These are phyloP conservation scores for Lignosus rhinocerotis DNA, from an alignment of 1,284 basidiomycete species.

Conservation along the genomic window DNA sequence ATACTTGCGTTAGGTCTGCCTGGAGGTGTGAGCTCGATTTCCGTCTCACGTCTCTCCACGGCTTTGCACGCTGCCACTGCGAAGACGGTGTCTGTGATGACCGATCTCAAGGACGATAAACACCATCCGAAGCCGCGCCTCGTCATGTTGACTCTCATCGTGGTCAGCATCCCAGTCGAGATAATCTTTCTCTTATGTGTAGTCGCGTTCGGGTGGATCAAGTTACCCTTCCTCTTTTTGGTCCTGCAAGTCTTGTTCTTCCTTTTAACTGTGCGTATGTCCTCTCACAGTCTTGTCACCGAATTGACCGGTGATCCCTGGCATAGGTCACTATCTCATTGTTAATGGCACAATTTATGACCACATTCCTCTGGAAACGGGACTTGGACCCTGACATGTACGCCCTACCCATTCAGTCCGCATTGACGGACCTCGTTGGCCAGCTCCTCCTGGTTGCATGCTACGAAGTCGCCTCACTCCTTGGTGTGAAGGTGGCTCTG, in stretches of 20 bases:
- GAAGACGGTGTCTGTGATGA: slow-evolving; percentile 17
- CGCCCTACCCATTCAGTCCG: slow-evolving; percentile 89
- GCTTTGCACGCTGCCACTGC: slow-evolving; percentile 66
- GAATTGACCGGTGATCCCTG: background rate
- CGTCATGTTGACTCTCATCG: slow-evolving; percentile 67
- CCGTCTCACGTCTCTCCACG: slow-evolving; percentile 90
- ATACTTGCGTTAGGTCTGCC: slow-evolving; percentile 60
- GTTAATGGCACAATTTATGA: slow-evolving; percentile 66
- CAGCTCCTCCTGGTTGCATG: slow-evolving; percentile 81
- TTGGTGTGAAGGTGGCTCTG: slow-evolving; percentile 37
- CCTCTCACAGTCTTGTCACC: background rate
- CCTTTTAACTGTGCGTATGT: slow-evolving; percentile 65
- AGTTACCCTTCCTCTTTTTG: slow-evolving; percentile 67
- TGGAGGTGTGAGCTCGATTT: slow-evolving; percentile 88
- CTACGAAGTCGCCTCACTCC: slow-evolving; percentile 59
- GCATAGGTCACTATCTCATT: slow-evolving; percentile 72
- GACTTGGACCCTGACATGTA: slow-evolving; percentile 92
- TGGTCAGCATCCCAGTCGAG: slow-evolving; percentile 78
- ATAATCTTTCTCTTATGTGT: slow-evolving; percentile 71
- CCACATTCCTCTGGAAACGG: slow-evolving; percentile 80
- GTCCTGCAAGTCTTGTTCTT: slow-evolving; percentile 69
- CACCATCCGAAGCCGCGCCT: slow-evolving; percentile 48
- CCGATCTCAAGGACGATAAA: slow-evolving; percentile 17
- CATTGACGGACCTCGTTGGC: slow-evolving; percentile 89
- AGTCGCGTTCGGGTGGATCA: slow-evolving; percentile 72